Base-by-base conservation (phyloP, 2,329 filamentous ascomycete genomes). In the Geoglossum cookeanum region DNA sequence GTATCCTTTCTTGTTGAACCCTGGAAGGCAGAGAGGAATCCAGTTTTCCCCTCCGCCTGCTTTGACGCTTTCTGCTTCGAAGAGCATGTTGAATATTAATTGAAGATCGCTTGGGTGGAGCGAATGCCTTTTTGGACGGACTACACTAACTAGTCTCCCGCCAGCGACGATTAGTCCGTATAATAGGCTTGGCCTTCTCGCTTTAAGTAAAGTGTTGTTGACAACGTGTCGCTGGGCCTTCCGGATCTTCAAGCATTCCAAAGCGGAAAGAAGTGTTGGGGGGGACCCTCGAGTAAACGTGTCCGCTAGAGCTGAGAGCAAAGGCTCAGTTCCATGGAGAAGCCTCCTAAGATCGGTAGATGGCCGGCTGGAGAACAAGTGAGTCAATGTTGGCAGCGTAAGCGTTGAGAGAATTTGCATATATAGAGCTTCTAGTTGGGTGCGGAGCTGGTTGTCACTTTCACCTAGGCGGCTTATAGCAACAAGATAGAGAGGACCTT, bases 11-110 rank as follows among this genome's bases (percentile, higher is more conserved):
- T 88, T 97, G 72, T 98, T 98, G 72, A 98, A 98, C 4, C 90
- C 91, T 0, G 92, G 94, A 2, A 98, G 77, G 65, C 92, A 98
- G 5, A 98, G 76, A 0, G 92, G 92, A 53, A 97, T 91, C 92
- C 92, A 98, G 64, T 91, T 96, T 69, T 98, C 92, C 33, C 91
- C 92, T n/a, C 80, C 89, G 4, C 87, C 90, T 22, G 88, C 85
- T 67, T 92, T 91, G 67, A 98, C 85, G 48, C 87, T 85, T 54
- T 88, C 87, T 1, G 91, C 92, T 71, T 94, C 90, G 65, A 98
- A 98, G 1, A 98, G 80, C 94, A 98, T 98, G 67, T 97, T 97
- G 76, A 98, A 98, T 60, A 98, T 90, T 51, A 98, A 78, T 66
- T 96, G 91, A 29, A 98, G 76, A 67, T 98, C 92, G 61, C 90